Evolutionary conservation across 1,139 yeast species (phyloP).

Genomic region (Lodderomyces metapsilosis): DNA sequence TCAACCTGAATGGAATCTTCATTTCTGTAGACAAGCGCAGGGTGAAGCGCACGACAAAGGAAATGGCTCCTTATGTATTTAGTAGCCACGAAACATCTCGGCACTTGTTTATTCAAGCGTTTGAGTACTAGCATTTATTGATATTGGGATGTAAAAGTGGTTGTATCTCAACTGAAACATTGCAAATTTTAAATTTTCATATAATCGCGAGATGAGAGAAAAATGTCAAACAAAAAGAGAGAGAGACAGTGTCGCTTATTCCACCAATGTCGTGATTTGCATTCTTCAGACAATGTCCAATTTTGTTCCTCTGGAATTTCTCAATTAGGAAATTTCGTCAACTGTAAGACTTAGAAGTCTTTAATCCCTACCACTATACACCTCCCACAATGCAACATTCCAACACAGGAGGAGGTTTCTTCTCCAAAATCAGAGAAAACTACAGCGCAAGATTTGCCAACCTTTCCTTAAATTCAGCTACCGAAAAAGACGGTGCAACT

Average conservation of each 20-base stretch:
- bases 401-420: constrained; percentile 21
- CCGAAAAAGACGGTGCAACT: constrained; percentile 40
- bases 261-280: background rate
- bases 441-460: constrained; percentile 36
- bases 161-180: background rate
- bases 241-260: background rate
- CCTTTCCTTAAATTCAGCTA: constrained; percentile 26
- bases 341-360: no score
- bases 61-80: background rate
- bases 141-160: background rate
- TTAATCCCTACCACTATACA: no score
- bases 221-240: no score
- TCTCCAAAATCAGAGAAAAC: constrained; percentile 38
- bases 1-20: background rate
- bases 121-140: background rate
- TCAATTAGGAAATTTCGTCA: background rate
- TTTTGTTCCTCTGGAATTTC: no score
- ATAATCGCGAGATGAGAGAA: no score
- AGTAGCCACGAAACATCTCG: background rate
- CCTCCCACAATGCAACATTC: constrained; percentile 4
- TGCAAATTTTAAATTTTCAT: no score
- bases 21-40: background rate
- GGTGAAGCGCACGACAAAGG: background rate
- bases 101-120: background rate
- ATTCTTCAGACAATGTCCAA: background rate